Evolutionary conservation across 2,329 filamentous ascomycete species (phyloP).

Genomic region (Colletotrichum lindemuthianum): DNA sequence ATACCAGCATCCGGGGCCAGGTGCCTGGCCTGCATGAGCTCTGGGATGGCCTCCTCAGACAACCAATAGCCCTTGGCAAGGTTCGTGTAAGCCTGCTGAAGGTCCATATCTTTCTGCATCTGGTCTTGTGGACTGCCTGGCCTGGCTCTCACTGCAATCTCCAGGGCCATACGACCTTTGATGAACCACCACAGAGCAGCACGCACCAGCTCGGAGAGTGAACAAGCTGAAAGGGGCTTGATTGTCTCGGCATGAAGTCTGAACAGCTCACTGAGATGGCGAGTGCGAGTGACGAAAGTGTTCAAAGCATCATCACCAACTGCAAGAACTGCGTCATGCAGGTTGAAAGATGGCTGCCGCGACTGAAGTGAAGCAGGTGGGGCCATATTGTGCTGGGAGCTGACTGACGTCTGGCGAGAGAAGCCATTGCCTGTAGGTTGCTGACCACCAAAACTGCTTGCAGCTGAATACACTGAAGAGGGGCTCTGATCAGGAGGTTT

Average conservation of each 20-base stretch:
- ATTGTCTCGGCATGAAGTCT: constrained; percentile 79
- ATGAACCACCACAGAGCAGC: constrained; percentile 91
- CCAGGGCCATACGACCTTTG: constrained; percentile 80
- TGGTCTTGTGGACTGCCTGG: constrained; percentile 64
- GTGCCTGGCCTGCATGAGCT: constrained; percentile 56
- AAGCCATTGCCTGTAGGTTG: constrained; percentile 26
- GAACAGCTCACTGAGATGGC: constrained; percentile 80
- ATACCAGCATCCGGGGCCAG: constrained; percentile 57
- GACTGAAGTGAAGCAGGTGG: constrained; percentile 40
- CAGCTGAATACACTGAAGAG: constrained; percentile 41
- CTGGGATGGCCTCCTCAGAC: constrained; percentile 63
- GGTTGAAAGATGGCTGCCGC: constrained; percentile 48
- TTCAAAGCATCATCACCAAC: constrained; percentile 73
- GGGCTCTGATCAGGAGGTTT: constrained; percentile 54
- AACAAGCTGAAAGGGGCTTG: constrained; percentile 70
- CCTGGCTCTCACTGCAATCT: constrained; percentile 74
- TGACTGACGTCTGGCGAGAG: constrained; percentile 33
- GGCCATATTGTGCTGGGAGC: constrained; percentile 36
- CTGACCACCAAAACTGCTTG: constrained; percentile 23
- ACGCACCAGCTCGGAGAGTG: constrained; percentile 74
- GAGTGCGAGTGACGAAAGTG: constrained; percentile 76
- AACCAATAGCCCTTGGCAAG: constrained; percentile 90
- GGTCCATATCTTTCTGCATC: constrained; percentile 63
- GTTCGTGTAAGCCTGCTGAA: constrained; percentile 85
- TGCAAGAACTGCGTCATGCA: constrained; percentile 54